Conservation (phyloP, 176 grass and related monocot species). For the Lolium perenne region DNA sequence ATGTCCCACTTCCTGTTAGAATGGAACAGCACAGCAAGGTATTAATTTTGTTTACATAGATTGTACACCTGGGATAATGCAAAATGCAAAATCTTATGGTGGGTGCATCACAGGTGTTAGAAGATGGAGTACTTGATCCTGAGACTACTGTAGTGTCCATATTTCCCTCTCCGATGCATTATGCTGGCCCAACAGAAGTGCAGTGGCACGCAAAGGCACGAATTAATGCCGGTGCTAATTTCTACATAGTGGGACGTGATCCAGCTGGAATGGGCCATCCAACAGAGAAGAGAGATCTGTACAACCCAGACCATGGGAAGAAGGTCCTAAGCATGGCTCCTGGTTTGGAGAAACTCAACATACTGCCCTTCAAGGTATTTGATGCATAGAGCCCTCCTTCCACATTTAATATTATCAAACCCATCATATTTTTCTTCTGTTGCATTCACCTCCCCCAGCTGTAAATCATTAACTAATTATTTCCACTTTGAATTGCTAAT, state of each 20-base stretch:
- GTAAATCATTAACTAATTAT: not conserved
- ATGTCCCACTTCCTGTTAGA: slow-evolving; percentile 86
- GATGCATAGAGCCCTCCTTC: not conserved
- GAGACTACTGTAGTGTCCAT: slow-evolving; percentile 90
- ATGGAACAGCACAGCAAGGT: slow-evolving; percentile 99
- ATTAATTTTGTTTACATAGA: slow-evolving; percentile 20
- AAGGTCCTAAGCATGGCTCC: slow-evolving; percentile 93
- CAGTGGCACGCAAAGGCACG: slow-evolving; percentile 98
- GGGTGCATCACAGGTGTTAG: slow-evolving; percentile 64
- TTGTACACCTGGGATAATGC: not conserved
- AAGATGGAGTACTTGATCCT: slow-evolving; percentile 94
- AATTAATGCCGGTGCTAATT: slow-evolving; percentile 95
- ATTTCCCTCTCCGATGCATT: slow-evolving; percentile 98
- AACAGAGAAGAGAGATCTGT: slow-evolving; percentile 87
- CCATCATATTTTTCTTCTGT: not conserved
- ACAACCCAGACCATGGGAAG: slow-evolving; percentile 95
- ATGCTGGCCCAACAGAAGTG: slow-evolving; percentile 96
- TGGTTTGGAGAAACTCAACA: slow-evolving; percentile 95
- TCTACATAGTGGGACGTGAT: slow-evolving; percentile 98
- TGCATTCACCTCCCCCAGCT: not conserved
- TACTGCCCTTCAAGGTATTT: slow-evolving; percentile 96
- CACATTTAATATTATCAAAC: not conserved
- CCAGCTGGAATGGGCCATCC: slow-evolving; percentile 97
- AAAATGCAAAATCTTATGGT: slow-evolving; percentile 4
- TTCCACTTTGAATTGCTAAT: slow-evolving; percentile 23